Evolutionary conservation across 2,329 filamentous ascomycete species (phyloP), one percentile per base, ranked within the genome.

Genomic region (Pseudodiploospora longispora): DNA sequence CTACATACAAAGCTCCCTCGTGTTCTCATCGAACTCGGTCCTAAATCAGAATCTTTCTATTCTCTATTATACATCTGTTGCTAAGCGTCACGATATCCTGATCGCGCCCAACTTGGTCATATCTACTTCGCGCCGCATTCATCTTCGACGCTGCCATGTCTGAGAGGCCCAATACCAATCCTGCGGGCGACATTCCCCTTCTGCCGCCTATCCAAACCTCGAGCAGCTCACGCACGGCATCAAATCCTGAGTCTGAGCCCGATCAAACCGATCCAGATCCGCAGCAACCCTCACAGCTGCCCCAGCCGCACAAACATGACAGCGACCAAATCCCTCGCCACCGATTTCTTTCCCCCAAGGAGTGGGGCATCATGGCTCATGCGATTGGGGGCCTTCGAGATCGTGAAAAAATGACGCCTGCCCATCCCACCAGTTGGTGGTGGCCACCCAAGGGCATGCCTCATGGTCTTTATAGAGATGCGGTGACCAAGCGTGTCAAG

Each of bases 361-460:
- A 76, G 49, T 73, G 71, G 72, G 54, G 61, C 3, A 60, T 68
- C 12, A 58, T 76, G 38, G 73, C 71, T 19, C 64, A 64, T n/a
- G 69, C 67, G 1, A 53, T 76, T 27, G 72, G 72, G 0, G 71
- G 67, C 6, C 60, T 74, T 42, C 60, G 53, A 19, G 71, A 73
- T 42, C 56, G 59, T n/a, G 74, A 75, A 49, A 59, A 65, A 7
- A 60, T 68, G 34, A 54, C 55, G 10, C 59, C 71, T 3, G 56
- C 69, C 29, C 67, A 72, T 40, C 67, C 70, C 1, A 65, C 58
- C 4, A 63, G 57, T 44, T 63, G 60, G 51, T 59, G 62, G 50
- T 76, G 69, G 67, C 70, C 73, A 1, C 64, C 72, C 0, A 61
- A 60, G 34, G 71, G 72, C 7, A 66, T 77, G 52, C 66, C 67